Evolutionary conservation across 345 rosid species (phyloP), one percentile per base, ranked within the genome.

Genomic region (Clarkia xantiana): DNA sequence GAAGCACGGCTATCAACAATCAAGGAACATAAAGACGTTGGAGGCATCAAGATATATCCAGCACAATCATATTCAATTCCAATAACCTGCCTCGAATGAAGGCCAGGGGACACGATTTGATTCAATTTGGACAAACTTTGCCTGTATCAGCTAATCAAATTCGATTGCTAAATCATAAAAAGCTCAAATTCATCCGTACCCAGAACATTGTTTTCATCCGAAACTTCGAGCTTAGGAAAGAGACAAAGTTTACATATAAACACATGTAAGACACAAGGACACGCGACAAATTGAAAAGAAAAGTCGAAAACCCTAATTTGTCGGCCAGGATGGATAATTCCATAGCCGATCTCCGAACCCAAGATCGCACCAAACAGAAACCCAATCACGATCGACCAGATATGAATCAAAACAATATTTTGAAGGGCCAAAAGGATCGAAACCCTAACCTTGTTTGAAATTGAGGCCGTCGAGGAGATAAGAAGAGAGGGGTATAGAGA

Each of bases 381-480:
- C 29, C 61, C 18, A 20, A 34, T 3, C 17, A 8, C 19, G 16
- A 59, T 40, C 42, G 36, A 29, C 9, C 36, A 7, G 9, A 1
- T 1, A 29, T 49, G 17, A 38, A n/a, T 19, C 47, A 47, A 14
- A 22, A 48, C 19, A 45, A 44, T 18, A 19, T 10, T 10, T 13
- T 3, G 6, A 9, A n/a, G 3, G 29, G 14, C 40, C n/a, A 20
- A 10, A 19, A n/a, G 16, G 11, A 8, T 10, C 13, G 44, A 59
- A 67, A 61, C 52, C 63, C 68, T 65, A 62, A 67, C 64, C 71
- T 64, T 29, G 14, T n/a, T 47, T 48, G 45, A 42, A 44, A 53
- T 49, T 42, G 55, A 69, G 80, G 58, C 70, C 74, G 63, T 67
- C 67, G 47, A 44, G 45, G 40, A 25, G 55, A 41, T 49, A 17